Conservation (phyloP, 2,329 filamentous ascomycete genomes). For the Colletotrichum sidae region DNA sequence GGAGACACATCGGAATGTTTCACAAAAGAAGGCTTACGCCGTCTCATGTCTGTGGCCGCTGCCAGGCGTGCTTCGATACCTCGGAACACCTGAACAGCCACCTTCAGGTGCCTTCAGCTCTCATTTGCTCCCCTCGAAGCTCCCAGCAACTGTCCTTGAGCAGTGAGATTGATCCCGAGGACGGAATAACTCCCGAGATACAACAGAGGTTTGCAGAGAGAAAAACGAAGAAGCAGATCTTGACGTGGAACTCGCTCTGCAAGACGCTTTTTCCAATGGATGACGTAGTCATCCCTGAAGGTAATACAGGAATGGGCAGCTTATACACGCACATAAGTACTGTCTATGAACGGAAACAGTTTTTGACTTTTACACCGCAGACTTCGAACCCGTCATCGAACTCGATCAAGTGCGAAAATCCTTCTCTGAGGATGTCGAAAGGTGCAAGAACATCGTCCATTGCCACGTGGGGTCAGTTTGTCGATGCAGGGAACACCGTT, state of each 20-base stretch:
- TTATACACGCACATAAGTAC: neutral
- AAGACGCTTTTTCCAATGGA: neutral
- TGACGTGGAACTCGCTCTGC: neutral
- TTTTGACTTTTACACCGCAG: neutral
- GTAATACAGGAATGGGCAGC: neutral
- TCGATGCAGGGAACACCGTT: neutral
- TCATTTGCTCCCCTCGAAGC: neutral
- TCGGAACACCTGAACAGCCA: neutral
- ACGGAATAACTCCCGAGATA: neutral
- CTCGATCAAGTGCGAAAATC: neutral
- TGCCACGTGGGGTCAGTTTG: neutral
- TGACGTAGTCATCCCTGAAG: neutral
- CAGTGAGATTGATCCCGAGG: neutral
- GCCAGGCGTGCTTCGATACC: neutral
- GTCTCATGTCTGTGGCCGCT: neutral
- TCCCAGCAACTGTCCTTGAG: neutral
- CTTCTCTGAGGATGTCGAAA: neutral
- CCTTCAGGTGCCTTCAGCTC: neutral
- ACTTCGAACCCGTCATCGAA: neutral
- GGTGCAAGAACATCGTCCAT: neutral
- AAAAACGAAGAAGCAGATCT: neutral
- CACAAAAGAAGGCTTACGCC: neutral
- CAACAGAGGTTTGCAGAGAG: neutral
- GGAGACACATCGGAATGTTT: neutral
- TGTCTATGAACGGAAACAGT: neutral